These are phyloP conservation scores for Chlamydomonas eustigma DNA, from an alignment of 139 green algal species.

Conservation along the genomic window DNA sequence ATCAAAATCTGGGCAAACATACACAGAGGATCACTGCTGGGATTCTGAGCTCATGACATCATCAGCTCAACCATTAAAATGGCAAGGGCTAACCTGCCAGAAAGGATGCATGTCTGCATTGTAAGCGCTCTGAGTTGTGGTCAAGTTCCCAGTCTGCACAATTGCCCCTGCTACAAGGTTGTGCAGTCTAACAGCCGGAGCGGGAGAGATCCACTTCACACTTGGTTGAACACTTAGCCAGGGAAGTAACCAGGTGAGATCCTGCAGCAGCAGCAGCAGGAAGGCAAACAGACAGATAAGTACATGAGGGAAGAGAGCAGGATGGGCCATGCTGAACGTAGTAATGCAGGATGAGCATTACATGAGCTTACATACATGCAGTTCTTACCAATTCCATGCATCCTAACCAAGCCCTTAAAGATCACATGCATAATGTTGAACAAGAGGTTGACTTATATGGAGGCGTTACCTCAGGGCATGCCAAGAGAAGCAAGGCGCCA, in stretches of 20 bases:
- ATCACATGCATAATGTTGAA: neutral
- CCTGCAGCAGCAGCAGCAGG: constrained; percentile 1
- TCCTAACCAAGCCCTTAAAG: too few relatives aligned
- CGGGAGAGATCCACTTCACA: constrained; percentile 37
- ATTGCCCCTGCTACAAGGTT: constrained; percentile 56
- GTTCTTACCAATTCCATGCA: too few relatives aligned
- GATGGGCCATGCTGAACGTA: too few relatives aligned
- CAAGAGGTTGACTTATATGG: neutral
- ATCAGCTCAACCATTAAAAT: neutral
- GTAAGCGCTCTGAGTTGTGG: neutral
- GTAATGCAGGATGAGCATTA: too few relatives aligned
- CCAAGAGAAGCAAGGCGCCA: constrained; percentile 17
- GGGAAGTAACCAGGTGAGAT: constrained; percentile 17
- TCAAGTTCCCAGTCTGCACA: constrained; percentile 35
- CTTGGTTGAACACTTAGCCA: constrained; percentile 42
- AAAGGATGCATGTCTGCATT: constrained; percentile 47
- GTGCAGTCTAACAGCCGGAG: constrained; percentile 23
- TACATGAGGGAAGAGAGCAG: too few relatives aligned
- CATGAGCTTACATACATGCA: too few relatives aligned
- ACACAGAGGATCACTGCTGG: too few relatives aligned
- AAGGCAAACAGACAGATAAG: neutral
- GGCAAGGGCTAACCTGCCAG: constrained; percentile 56
- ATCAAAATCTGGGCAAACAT: too few relatives aligned
- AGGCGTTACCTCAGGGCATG: constrained; percentile 28
- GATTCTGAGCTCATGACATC: too few relatives aligned